phyloP scores from a whole-genome alignment of 1,139 yeast species.

The Petasospora rhodanensis region DNA sequence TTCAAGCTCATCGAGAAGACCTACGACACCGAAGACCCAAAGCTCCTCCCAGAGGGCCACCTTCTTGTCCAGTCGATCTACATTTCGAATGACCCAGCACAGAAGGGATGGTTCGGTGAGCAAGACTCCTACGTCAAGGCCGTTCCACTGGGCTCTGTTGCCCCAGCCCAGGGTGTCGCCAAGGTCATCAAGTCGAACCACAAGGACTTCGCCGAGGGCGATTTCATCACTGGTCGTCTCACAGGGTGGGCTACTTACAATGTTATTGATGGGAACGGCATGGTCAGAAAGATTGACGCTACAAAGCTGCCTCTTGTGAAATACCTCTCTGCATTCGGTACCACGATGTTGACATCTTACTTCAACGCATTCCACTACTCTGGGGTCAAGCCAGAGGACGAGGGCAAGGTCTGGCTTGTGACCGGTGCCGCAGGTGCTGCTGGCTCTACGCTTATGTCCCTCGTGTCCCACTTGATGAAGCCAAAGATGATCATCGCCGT shows the following conservation, averaged over 20 bases:
- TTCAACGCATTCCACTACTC: constrained; percentile 46
- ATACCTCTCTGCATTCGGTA: constrained; percentile 47
- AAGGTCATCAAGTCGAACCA: constrained; percentile 44
- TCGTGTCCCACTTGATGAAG: constrained; percentile 50
- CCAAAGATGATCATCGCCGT: constrained; percentile 58
- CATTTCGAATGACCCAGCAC: constrained; percentile 63
- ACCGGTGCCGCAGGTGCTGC: constrained; percentile 73
- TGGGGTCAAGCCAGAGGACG: constrained; percentile 31
- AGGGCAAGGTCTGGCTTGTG: constrained; percentile 41
- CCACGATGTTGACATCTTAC: constrained; percentile 61
- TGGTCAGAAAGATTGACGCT: constrained; percentile 26
- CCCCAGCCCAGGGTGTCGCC: constrained; percentile 47
- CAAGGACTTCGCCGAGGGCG: constrained; percentile 38
- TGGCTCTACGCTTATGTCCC: constrained; percentile 54
- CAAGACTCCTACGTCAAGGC: constrained; percentile 45
- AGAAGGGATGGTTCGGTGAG: constrained; percentile 53
- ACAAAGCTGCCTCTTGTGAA: constrained; percentile 33
- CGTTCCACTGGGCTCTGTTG: constrained; percentile 41
- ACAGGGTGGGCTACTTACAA: constrained; percentile 41
- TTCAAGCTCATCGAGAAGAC: constrained; percentile 30
- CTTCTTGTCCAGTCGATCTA: constrained; percentile 42
- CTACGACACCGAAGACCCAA: constrained; percentile 23
- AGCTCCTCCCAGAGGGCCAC: constrained; percentile 37
- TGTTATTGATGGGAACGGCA: constrained; percentile 21
- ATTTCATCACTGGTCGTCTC: constrained; percentile 31